Evolutionary conservation across 2,329 filamentous ascomycete genomes (phyloP), one percentile per base, ranked within the genome.

Genomic region (Ascochyta viciae-villosae): DNA sequence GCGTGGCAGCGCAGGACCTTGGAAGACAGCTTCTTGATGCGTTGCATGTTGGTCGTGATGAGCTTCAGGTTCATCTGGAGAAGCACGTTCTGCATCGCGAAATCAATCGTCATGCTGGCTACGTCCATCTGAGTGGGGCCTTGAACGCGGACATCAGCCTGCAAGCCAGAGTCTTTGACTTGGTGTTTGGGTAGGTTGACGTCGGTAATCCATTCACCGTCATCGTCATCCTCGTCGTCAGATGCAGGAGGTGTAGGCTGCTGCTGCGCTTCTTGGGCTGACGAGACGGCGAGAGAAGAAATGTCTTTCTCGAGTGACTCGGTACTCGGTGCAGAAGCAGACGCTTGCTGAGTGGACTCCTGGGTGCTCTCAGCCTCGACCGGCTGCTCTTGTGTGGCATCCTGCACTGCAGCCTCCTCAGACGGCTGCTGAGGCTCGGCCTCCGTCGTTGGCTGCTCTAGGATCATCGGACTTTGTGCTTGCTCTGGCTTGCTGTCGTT

Each of bases 21-120:
- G 12, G 90, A 94, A 75, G 92, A 94, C 62, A 98, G 84, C 57
- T 90, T 87, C 34, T 87, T 89, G 73, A 99, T 92, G 67, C 92
- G 87, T 60, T 90, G 85, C 58, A 98, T 82, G 15, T 86, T 84
- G 0, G 91, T 85, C 0, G 93, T 92, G 55, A 97, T 84, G 10
- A 97, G 86, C 73, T 95, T 91, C 44, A 99, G 85, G 78, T 97
- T 96, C 81, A 98, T 96, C 66, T 96, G 91, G 4, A 99, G 84
- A 2, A 95, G 85, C 7, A 98, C 92, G 74, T 98, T 98, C 79
- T 98, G 94, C 91, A 99, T 96, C 51, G 95, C 94, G 77, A 91
- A 98, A 80, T 99, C 95, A 52, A 90, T 92, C 1, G 95, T 98
- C 71, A 98, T 89, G 40, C 94, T 88, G n/a, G 92, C 94, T 15